Percentiles rank a stretch among this genome's conserved stretches.
Conservation (phyloP, 306 rosid genomes). For the Medicago ruthenica region DNA sequence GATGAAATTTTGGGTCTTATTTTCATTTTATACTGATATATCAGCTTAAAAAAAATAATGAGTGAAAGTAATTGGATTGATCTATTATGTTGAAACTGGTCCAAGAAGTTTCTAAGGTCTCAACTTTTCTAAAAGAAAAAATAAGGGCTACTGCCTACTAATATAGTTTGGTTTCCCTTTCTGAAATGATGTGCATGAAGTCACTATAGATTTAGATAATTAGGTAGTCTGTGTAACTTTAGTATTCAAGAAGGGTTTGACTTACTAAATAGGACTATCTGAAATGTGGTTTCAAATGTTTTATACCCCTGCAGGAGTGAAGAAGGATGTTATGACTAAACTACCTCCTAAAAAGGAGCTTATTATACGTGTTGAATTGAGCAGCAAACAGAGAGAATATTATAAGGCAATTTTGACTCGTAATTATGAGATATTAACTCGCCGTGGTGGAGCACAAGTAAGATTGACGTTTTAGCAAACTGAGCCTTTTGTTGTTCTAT, state of each 20-base stretch:
- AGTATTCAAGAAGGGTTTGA: constrained; percentile 12
- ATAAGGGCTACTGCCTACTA: constrained; percentile 8
- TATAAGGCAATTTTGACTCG: constrained; percentile 97
- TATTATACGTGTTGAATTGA: constrained; percentile 87
- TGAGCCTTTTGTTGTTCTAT: constrained; percentile 26
- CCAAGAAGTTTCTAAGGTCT: constrained; percentile 7
- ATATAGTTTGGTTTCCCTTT: constrained; percentile 26
- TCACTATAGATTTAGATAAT: constrained; percentile 21
- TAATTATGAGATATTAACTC: constrained; percentile 88
- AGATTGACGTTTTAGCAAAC: constrained; percentile 40
- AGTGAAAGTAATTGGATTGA: constrained; percentile 37
- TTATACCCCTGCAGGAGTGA: constrained; percentile 74
- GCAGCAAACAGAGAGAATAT: constrained; percentile 92
- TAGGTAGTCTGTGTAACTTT: constrained; percentile 32
- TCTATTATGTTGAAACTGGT: constrained; percentile 12
- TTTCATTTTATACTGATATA: constrained; percentile 1
- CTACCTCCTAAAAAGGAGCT: constrained; percentile 98
- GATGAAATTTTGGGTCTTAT: constrained; percentile 33
- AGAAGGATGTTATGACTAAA: constrained; percentile 96
- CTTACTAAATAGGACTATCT: constrained; percentile 1
- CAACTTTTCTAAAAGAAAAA: constrained; percentile 16
- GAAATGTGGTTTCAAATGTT: constrained; percentile 36
- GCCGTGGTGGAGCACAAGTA: constrained; percentile 95
- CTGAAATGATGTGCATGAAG: constrained; percentile 16
- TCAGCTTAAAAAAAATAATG: constrained; percentile 11